A percentile compares a stretch with the other conserved stretches of the same genome.
phyloP scores from a whole-genome alignment of 352 stramenopile genomes.

The Phytophthora boehmeriae region DNA sequence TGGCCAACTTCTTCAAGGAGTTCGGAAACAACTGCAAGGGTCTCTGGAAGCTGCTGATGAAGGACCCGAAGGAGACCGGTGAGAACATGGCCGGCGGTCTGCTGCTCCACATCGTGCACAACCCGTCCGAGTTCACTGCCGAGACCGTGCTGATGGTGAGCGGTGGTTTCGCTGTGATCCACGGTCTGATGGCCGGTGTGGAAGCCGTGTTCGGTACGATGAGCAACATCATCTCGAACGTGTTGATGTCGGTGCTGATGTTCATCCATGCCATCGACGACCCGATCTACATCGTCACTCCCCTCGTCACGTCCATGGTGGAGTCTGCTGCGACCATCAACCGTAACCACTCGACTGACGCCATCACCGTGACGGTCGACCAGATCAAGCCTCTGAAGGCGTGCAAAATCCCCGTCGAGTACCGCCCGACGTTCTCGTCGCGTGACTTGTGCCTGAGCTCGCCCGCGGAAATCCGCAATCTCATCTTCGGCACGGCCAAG shows the following conservation, averaged over 20 bases:
- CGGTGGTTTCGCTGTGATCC: background rate
- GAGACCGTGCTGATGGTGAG: conserved; percentile 1
- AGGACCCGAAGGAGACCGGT: background rate
- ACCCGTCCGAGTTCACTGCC: conserved; percentile 4
- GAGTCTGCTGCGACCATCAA: background rate
- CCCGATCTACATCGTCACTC: conserved; percentile 4
- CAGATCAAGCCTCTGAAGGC: background rate
- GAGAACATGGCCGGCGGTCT: conserved; percentile 1
- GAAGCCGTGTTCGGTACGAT: conserved; percentile 1
- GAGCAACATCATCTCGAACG: conserved; percentile 2
- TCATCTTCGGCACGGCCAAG: conserved; percentile 1
- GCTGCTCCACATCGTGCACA: conserved; percentile 3
- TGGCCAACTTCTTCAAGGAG: conserved; percentile 3
- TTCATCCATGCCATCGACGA: conserved; percentile 4
- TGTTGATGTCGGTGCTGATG: conserved; percentile 1
- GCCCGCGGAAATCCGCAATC: background rate
- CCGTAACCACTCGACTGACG: background rate
- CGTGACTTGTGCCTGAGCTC: conserved; percentile 1
- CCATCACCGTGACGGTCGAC: background rate
- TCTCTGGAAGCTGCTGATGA: background rate
- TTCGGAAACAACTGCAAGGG: conserved; percentile 3
- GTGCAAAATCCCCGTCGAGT: background rate
- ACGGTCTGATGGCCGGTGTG: conserved; percentile 1
- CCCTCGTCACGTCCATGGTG: conserved; percentile 1
- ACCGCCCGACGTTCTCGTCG: background rate